Base-by-base conservation (phyloP, 768 basidiomycete species). In the Naematelia aurantialba region DNA sequence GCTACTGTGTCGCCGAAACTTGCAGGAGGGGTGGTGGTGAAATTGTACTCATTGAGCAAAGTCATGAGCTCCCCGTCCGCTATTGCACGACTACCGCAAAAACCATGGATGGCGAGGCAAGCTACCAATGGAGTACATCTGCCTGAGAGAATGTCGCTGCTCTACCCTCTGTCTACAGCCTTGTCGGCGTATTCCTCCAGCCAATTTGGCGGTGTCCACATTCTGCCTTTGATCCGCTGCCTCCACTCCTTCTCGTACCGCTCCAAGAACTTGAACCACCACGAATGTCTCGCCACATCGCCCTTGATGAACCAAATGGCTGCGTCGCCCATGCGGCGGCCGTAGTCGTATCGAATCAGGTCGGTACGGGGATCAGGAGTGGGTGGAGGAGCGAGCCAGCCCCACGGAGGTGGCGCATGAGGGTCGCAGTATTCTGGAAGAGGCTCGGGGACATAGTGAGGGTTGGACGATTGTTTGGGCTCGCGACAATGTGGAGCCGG, bases 181-280 rank as follows among this genome's bases (percentile, higher is more conserved):
- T 22, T 54, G 11, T 59, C 62, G 5, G 53, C 62, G 34, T 30
- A 63, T 53, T 42, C 27, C 39, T 52, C 29, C 8, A 67, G 11
- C 61, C 61, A 63, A 4, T 55, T 47, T 14, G 65, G 65, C 14
- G 65, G 61, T 13, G 31, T 50, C 65, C 65, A 63, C 49, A 63
- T 52, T 26, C 26, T 51, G 42, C 65, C 65, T 61, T 63, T 50
- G 14, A 57, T 50, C 26, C 39, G 19, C 45, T 30, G 34, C 22
- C 21, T 34, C 61, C 61, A 67, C 39, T 67, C 65, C 62, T 60
- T 56, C 45, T 56, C 52, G 49, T 60, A 67, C 17, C 34, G n/a
- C 24, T 61, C 59, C 4, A 49, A 42, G n/a, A 52, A 56, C 53
- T 67, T 67, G 61, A 60, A 63, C 56, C 59, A 61, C 61, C 61